phyloP scores from a whole-genome alignment of 208 protist genomes.

The Crithidia thermophila region DNA sequence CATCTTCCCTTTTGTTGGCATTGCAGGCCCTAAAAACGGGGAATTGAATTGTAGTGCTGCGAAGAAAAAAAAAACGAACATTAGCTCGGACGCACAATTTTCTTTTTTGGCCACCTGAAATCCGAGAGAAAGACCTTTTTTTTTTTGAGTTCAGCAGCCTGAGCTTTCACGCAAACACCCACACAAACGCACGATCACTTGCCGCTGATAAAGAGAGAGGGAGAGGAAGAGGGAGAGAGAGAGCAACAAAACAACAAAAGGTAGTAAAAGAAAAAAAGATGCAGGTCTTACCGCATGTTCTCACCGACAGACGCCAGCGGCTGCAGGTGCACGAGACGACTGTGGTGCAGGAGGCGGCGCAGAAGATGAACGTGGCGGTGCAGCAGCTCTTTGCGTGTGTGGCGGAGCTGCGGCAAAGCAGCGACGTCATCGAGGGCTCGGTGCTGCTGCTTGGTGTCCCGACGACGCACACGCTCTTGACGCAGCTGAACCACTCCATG shows the following conservation, averaged over 20 bases:
- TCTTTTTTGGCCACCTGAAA: no score
- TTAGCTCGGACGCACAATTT: no score
- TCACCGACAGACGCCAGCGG: constrained; percentile 63
- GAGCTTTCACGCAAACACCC: background rate
- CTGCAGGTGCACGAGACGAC: constrained; percentile 35
- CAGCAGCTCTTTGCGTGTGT: constrained; percentile 45
- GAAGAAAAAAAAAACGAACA: no score
- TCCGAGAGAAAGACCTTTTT: no score
- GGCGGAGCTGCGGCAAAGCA: constrained; percentile 51
- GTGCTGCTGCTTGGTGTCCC: constrained; percentile 76
- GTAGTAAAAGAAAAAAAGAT: constrained; percentile 3
- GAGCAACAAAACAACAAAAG: background rate
- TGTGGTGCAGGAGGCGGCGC: constrained; percentile 32
- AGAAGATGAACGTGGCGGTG: constrained; percentile 43
- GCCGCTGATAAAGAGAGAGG: background rate
- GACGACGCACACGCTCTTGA: constrained; percentile 56
- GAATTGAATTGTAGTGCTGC: no score
- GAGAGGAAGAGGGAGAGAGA: background rate
- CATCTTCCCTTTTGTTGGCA: no score
- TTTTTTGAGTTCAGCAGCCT: no score
- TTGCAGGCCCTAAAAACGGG: no score
- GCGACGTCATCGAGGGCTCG: constrained; percentile 67
- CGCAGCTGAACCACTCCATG: constrained; percentile 44
- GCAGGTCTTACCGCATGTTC: constrained; percentile 42
- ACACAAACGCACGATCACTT: background rate